Base-by-base conservation (phyloP, 768 basidiomycete genomes). In the Amanita exitialis region DNA sequence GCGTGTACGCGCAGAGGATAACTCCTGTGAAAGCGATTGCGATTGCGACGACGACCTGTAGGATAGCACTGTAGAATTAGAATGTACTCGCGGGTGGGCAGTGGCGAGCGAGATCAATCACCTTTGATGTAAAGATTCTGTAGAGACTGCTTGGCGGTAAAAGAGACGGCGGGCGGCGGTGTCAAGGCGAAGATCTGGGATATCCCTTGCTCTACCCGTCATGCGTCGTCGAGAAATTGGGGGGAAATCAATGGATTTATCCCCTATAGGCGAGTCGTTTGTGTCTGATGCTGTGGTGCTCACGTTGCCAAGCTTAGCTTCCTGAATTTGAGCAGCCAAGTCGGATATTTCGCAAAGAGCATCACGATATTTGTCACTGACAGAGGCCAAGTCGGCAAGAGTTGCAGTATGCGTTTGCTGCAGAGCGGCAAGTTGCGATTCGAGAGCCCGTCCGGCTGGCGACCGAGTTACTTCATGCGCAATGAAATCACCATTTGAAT, bases 21-120 rank as follows among this genome's bases (percentile, higher is more conserved):
- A 79, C 78, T 90, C 92, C 92, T 97, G 93, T 74, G 93, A 94
- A 60, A 95, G 83, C 76, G 93, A 95, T 74, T 84, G 80, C 66
- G 92, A 93, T 69, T 89, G 89, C 72, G 88, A 90, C 58, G 84
- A 80, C 81, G 90, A 91, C 79, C 88, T 90, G 58, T 39, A 47
- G 51, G 56, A 51, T 53, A 53, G 45, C 45, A 54, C 52, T 53
- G 44, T 49, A 60, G 35, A 55, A 49, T 48, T 49, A 47, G 36
- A 58, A 53, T 48, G 20, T 39, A 44, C 50, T n/a, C 35, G 52
- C 43, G 55, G 47, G 45, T n/a, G 50, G 32, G 28, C 53, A 39
- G 39, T 15, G 20, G 23, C 51, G 23, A 52, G 13, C 27, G 13
- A 38, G 34, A 49, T 47, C 51, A 61, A 63, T 57, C 67, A 84